Percentiles rank a stretch among this genome's conserved stretches.
Evolutionary conservation across 2,329 filamentous ascomycete species (phyloP).

Genomic region (Aspergillus costaricaensis): DNA sequence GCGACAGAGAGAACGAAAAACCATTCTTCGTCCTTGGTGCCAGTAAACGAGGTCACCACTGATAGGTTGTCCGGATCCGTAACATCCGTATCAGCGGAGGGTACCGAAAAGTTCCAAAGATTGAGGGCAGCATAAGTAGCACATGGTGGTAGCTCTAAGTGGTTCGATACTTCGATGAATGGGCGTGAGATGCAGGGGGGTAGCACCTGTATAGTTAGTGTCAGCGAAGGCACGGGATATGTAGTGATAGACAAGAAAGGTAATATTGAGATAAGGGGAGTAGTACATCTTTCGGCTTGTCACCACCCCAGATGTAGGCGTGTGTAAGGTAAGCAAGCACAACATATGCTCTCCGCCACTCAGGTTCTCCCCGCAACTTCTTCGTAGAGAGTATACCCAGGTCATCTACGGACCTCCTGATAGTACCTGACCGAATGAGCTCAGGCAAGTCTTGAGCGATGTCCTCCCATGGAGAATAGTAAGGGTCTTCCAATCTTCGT

Average conservation of each 20-base stretch:
- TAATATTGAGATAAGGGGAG: neutral
- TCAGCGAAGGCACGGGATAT: neutral
- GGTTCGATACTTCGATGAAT: constrained; percentile 38
- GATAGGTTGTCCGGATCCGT: constrained; percentile 41
- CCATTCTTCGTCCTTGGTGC: constrained; percentile 46
- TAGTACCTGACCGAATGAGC: constrained; percentile 72
- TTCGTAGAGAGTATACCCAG: constrained; percentile 78
- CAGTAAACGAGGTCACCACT: constrained; percentile 40
- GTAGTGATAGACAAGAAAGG: too few species aligned
- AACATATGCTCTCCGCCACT: constrained; percentile 84
- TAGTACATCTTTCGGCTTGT: constrained; percentile 65
- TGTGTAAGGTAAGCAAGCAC: constrained; percentile 76
- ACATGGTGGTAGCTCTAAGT: constrained; percentile 42
- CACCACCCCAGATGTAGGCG: constrained; percentile 81
- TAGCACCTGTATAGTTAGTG: constrained; percentile 29
- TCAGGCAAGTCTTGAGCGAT: constrained; percentile 75
- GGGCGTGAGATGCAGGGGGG: constrained; percentile 41
- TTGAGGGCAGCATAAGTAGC: constrained; percentile 47
- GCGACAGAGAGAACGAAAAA: constrained; percentile 57
- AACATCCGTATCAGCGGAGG: constrained; percentile 29
- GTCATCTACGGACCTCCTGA: constrained; percentile 72
- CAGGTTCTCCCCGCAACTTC: constrained; percentile 72
- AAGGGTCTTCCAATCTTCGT: constrained; percentile 72
- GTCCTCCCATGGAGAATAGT: constrained; percentile 90
- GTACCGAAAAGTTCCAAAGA: constrained; percentile 42